These are phyloP conservation scores for Hemileia vastatrix DNA, from an alignment of 1,284 basidiomycete species.

Conservation along the genomic window DNA sequence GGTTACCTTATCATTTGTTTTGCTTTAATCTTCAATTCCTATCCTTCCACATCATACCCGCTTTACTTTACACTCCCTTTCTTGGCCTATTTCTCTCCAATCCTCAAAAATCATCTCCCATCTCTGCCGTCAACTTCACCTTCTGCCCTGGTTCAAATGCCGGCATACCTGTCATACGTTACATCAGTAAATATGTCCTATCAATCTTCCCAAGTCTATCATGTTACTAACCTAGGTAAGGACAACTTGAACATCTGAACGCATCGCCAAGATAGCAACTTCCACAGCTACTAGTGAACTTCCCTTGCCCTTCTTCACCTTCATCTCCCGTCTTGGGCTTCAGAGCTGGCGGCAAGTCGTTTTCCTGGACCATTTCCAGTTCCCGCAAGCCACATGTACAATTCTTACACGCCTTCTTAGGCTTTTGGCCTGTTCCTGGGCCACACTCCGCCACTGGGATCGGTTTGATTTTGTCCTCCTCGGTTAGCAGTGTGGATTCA, in stretches of 20 bases:
- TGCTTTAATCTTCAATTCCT: no score
- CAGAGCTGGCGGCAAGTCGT: slow-evolving; percentile 45
- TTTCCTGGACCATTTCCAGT: slow-evolving; percentile 66
- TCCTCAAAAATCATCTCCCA: slow-evolving; percentile 77
- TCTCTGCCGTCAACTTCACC: slow-evolving; percentile 59
- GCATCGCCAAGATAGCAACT: slow-evolving; percentile 97
- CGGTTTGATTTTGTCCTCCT: slow-evolving; percentile 61
- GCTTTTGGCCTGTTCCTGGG: slow-evolving; percentile 46
- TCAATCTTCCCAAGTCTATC: no score
- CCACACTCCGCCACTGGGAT: slow-evolving; percentile 49
- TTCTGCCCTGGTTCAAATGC: slow-evolving; percentile 98
- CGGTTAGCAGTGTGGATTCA: slow-evolving; percentile 62
- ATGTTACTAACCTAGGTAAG: slow-evolving; percentile 72
- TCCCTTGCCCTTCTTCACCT: slow-evolving; percentile 61
- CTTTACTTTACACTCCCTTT: no score
- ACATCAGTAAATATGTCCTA: no score
- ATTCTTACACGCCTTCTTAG: slow-evolving; percentile 78
- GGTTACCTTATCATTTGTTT: no score
- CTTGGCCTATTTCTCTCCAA: no score
- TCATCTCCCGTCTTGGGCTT: slow-evolving; percentile 61
- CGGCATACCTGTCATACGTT: slow-evolving; percentile 69
- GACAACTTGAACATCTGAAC: slow-evolving; percentile 89
- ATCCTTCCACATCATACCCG: no score
- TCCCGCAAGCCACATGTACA: slow-evolving; percentile 91
- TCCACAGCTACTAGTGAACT: slow-evolving; percentile 92